Evolutionary conservation across 1,284 basidiomycete species (phyloP), one percentile per base, ranked within the genome.

Genomic region (Heterobasidion occidentale): DNA sequence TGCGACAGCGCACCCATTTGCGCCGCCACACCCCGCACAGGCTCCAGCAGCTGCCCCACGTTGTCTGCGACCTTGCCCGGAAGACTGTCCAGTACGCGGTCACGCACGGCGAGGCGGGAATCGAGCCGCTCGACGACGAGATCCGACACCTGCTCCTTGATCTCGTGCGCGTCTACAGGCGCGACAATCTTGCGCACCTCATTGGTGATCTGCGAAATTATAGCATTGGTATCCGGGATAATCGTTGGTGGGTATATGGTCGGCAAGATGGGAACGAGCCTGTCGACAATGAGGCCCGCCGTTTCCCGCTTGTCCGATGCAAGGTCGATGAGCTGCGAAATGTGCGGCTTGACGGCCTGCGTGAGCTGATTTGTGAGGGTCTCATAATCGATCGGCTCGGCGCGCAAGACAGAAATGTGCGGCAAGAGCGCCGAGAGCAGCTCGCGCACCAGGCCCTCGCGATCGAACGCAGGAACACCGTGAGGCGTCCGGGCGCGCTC

Each of bases 271-370:
- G 90, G 90, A 14, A 84, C 59, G 46, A 92, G 77, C n/a, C 78
- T 76, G 56, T 90, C 80, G 19, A 90, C 80, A 58, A 92, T 92
- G 48, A 92, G 77, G 9, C 78, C 77, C 3, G 90, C 90, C 7
- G 90, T 92, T 69, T 92, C 90, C 38, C 86, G 79, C 67, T 92
- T 92, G 66, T 92, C 90, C 0, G 88, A 89, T 17, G 90, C 84
- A 52, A 92, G 78, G 66, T 92, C 90, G 60, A 92, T 92, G 59
- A 92, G 81, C 63, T 92, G 89, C 2, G 86, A 80, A 20, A 92
- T 91, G 63, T 92, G 87, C 8, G 90, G 90, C 65, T 92, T 92
- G 64, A 92, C 90, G 1, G 90, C 87, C 67, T 92, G 87, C 14
- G 86, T 79, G 14, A 92, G 79, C 61, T 83, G 81, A 38, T 72